Evolutionary conservation across 2,329 filamentous ascomycete species (phyloP).

Genomic region (Colletotrichum sublineola): DNA sequence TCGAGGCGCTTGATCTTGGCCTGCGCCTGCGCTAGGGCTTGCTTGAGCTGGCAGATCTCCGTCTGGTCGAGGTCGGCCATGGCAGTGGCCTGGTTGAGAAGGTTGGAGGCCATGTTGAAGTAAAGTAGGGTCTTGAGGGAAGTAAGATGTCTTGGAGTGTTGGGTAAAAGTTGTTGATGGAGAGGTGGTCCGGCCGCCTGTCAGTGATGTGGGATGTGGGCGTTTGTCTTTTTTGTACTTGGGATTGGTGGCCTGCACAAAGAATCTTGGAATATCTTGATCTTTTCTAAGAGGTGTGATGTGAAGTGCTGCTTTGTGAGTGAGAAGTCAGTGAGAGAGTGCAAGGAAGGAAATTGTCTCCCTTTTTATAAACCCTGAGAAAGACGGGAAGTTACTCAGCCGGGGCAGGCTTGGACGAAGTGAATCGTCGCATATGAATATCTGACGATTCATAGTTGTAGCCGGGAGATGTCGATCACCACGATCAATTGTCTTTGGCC

Average conservation of each 20-base stretch:
- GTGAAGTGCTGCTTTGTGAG: not conserved
- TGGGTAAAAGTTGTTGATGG: not conserved
- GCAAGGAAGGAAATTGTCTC: not conserved
- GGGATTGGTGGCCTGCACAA: not conserved
- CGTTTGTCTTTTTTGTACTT: not conserved
- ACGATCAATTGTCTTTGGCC: not conserved
- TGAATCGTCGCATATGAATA: too few species aligned
- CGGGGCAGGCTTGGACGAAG: not conserved
- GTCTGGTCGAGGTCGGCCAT: constrained; percentile 19
- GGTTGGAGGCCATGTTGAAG: not conserved
- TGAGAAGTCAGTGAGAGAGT: not conserved
- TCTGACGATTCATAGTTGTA: not conserved
- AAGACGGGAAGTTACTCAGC: not conserved
- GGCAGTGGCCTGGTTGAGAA: not conserved
- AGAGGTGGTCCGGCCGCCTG: not conserved
- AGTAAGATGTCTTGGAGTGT: constrained; percentile 45
- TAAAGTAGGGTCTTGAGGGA: not conserved
- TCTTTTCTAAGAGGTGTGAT: not conserved
- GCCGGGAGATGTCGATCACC: not conserved
- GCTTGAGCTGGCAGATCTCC: constrained; percentile 22
- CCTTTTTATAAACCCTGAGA: not conserved
- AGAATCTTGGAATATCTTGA: not conserved
- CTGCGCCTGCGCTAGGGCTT: not conserved
- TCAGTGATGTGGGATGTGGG: not conserved
- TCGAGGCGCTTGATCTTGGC: not conserved